Evolutionary conservation across 306 rosid genomes (phyloP).

Genomic region (Malus domestica): DNA sequence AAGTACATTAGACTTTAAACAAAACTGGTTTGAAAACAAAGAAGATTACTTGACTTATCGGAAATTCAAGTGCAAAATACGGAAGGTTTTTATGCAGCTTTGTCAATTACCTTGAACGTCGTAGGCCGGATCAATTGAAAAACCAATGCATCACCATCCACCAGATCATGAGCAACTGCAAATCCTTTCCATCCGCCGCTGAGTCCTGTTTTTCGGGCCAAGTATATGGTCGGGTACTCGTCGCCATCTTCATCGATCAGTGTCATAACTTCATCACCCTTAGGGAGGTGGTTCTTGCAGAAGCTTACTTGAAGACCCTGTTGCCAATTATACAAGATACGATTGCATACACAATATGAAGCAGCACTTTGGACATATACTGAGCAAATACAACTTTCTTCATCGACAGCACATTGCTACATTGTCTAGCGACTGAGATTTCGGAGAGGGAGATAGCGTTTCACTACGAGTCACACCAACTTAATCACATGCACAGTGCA

Average conservation of each 20-base stretch:
- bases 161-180: conserved; percentile 45
- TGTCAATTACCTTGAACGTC: conserved; percentile 36
- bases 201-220: conserved; percentile 34
- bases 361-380: not conserved
- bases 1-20: not conserved
- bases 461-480: not conserved
- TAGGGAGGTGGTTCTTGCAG: conserved; percentile 39
- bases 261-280: conserved; percentile 22
- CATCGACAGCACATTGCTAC: not conserved
- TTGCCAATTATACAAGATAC: not conserved
- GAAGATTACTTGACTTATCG: not conserved
- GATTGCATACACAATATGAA: not conserved
- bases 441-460: not conserved
- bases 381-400: too few relatives aligned
- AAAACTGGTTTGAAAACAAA: not conserved
- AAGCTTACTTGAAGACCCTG: conserved; percentile 41
- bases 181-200: conserved; percentile 64
- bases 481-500: not conserved
- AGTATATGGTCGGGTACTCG: conserved; percentile 32
- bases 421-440: not conserved
- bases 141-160: conserved; percentile 62
- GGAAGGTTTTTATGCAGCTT: not conserved
- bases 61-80: not conserved
- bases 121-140: conserved; percentile 47
- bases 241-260: conserved; percentile 38